Base-by-base conservation (phyloP, 768 basidiomycete genomes). In the Dentipellis fragilis region DNA sequence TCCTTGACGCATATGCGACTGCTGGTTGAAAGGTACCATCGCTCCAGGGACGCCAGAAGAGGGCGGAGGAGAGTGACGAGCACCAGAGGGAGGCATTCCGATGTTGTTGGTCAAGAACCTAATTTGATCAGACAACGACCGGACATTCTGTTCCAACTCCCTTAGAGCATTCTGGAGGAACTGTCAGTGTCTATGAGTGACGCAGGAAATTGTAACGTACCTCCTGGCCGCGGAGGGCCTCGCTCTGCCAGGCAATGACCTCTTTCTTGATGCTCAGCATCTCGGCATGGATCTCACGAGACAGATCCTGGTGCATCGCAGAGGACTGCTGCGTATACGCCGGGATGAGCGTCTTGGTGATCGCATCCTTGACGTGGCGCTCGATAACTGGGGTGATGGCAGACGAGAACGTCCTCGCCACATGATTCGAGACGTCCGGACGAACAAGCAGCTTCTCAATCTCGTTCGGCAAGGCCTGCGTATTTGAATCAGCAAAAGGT, bases 221-320 rank as follows among this genome's bases (percentile, higher is more conserved):
- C 78, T 93, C 90, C 64, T 93, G 88, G 37, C 75, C 80, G 49
- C 86, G 79, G 50, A 89, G 75, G 1, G 87, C 76, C 54, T 91
- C 89, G 46, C 75, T 84, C 66, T 93, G 90, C 87, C 89, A 92
- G 14, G 80, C 73, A 54, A 83, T 81, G 49, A 92, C 73, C 64
- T 93, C 91, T 49, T 84, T 80, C 70, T 90, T 89, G 61, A 93
- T 77, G 57, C 73, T 79, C 59, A 87, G 73, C 54, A 93, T 81
- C 67, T 93, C 89, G 3, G 75, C 72, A 53, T 83, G 81, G 61
- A 93, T 76, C 66, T 89, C 88, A 21, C 84, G 79, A 36, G 86
- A 70, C 21, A 91, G 74, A 55, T 90, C 87, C 66, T 92, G 89
- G 64, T 92, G 87, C 77, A 91, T 81, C 7, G 74, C 71, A 10